Evolutionary conservation across 2,329 filamentous ascomycete species (phyloP), one percentile per base, ranked within the genome.

Genomic region (Botrytis galanthina): DNA sequence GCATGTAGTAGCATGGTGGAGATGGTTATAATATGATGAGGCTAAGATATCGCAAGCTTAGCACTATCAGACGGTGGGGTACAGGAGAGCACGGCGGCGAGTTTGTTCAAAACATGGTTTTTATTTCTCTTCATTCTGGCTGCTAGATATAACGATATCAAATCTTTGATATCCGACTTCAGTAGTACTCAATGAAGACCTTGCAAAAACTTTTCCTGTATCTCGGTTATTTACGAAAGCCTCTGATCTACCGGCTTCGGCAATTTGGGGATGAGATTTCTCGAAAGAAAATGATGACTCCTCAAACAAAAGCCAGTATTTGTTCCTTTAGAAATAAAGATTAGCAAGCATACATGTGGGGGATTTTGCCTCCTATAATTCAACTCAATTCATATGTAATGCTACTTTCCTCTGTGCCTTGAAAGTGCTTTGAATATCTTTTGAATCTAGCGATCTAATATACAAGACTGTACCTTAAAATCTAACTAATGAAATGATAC

Each of bases 401-500:
- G 10, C 22, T 39, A 39, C 22, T n/a, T 22, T 7, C 1, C 22
- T 57, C 60, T 9, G n/a, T 3, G 29, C 35, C 5, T 18, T 20
- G 3, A 5, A n/a, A 42, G 22, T n/a, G 35, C 35, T 9, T 8
- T 39, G 3, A n/a, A 62, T 39, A 2, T n/a, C 1, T 39, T 39
- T 6, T 39, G 2, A 4, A 16, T 0, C 4, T 54, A n/a, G 22
- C 7, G 22, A 39, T 7, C 5, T 39, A 1, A 1, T 39, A 8
- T 22, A 4, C 59, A 61, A 26, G 5, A 16, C 20, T 8, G 12
- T 2, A 3, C 0, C 12, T n/a, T 61, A 1, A 61, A 26, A 12
- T n/a, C 3, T 1, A 8, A 8, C 3, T 8, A 8, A 16, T 12
- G 1, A 1, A 61, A 39, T 39, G 4, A n/a, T 16, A 14, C 32